A percentile compares a stretch with the other conserved stretches of the same genome.
phyloP scores from a whole-genome alignment of 2,329 filamentous ascomycete genomes.

The Ophiocordyceps robertsii region DNA sequence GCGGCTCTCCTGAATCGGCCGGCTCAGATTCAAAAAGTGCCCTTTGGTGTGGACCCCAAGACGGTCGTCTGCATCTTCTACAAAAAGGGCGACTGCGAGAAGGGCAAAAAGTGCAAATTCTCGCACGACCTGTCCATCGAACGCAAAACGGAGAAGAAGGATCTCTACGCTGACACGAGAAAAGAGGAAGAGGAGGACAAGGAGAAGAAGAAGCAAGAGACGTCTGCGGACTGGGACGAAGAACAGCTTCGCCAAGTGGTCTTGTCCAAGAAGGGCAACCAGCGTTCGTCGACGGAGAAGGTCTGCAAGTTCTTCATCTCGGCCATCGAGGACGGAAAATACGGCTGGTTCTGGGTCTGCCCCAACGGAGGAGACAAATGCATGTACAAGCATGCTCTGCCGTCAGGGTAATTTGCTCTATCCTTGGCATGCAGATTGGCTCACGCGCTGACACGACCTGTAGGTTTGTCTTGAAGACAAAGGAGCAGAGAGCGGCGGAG shows the following conservation, averaged over 20 bases:
- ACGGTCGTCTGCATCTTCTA: slow-evolving; percentile 92
- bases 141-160: slow-evolving; percentile 84
- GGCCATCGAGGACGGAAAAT: slow-evolving; percentile 95
- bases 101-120: slow-evolving; percentile 97
- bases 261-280: slow-evolving; percentile 92
- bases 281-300: slow-evolving; percentile 89
- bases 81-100: slow-evolving; percentile 96
- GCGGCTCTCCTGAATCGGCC: slow-evolving; percentile 80
- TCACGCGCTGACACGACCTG: slow-evolving; percentile 10
- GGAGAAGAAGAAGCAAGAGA: slow-evolving; percentile 76
- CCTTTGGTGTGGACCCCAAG: slow-evolving; percentile 96
- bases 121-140: slow-evolving; percentile 81
- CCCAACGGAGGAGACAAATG: slow-evolving; percentile 94
- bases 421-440: neutral
- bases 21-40: slow-evolving; percentile 91
- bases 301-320: slow-evolving; percentile 98
- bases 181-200: slow-evolving; percentile 55
- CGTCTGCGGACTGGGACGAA: slow-evolving; percentile 95
- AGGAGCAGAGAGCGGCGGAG: slow-evolving; percentile 88
- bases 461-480: slow-evolving; percentile 94
- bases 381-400: slow-evolving; percentile 95
- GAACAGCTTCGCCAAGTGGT: slow-evolving; percentile 88
- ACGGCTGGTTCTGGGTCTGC: slow-evolving; percentile 98
- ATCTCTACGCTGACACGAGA: slow-evolving; percentile 76
- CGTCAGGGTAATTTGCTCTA: slow-evolving; percentile 58